phyloP scores from a whole-genome alignment of 78 protist species.

The Tieghemostelium lacteum region DNA sequence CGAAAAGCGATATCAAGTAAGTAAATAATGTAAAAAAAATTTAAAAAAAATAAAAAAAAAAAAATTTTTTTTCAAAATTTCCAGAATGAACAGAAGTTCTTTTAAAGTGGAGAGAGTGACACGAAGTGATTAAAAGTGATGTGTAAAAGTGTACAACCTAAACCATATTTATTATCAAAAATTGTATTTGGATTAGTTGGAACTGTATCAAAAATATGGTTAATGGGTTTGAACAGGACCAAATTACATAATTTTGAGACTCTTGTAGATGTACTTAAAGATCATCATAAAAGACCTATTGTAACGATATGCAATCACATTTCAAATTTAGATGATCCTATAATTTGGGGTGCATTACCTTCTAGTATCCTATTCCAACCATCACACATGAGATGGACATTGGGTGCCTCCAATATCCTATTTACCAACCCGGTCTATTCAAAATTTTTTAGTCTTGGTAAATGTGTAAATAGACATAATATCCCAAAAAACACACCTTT shows the following conservation, averaged over 20 bases:
- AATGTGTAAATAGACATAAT: constrained; percentile 76
- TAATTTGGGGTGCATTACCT: constrained; percentile 68
- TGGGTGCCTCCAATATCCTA: constrained; percentile 64
- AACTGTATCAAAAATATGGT: background rate
- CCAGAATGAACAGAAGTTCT: background rate
- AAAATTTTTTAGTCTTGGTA: constrained; percentile 23
- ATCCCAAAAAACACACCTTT: background rate
- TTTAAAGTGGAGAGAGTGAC: too few species aligned
- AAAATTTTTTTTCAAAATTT: too few species aligned
- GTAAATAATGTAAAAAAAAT: too few species aligned
- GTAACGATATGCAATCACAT: constrained; percentile 55
- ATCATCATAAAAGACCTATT: too few species aligned
- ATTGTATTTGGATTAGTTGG: constrained; percentile 14
- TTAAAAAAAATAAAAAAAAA: too few species aligned
- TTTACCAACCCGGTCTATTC: constrained; percentile 54
- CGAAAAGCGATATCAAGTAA: background rate
- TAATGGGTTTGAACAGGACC: background rate
- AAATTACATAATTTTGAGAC: too few species aligned
- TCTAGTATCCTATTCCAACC: background rate
- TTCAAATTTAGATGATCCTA: constrained; percentile 71
- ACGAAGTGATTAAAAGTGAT: too few species aligned
- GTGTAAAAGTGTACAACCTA: too few species aligned
- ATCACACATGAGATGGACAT: constrained; percentile 42
- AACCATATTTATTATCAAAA: background rate
- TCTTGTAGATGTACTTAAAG: too few species aligned